Percentiles rank a stretch among this genome's conserved stretches.
Conservation (phyloP, 1,284 basidiomycete genomes). For the Ceratobasidium theobromae region DNA sequence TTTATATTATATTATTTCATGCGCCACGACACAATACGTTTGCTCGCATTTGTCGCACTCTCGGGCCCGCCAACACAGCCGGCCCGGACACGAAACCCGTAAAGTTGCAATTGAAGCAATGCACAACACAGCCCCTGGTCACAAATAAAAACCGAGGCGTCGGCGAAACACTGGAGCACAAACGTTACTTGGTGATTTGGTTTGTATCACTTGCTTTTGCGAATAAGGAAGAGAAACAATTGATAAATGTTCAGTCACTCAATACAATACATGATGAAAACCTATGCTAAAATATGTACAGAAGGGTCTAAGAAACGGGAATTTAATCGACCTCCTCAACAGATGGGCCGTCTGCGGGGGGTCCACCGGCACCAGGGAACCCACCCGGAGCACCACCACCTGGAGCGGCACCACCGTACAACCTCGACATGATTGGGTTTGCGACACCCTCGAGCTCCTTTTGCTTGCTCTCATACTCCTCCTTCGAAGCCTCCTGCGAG, state of each 20-base stretch:
- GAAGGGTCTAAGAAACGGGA: conserved; percentile 23
- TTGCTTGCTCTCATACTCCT: conserved; percentile 94
- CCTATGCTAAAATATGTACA: conserved; percentile 19
- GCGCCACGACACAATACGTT: no score
- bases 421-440: conserved; percentile 94
- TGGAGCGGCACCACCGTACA: conserved; percentile 73
- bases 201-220: neutral
- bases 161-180: no score
- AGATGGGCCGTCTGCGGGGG: conserved; percentile 75
- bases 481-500: conserved; percentile 89
- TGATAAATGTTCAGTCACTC: conserved; percentile 9
- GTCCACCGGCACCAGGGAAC: conserved; percentile 44
- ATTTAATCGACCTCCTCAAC: conserved; percentile 74
- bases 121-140: neutral
- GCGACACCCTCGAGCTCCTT: conserved; percentile 92
- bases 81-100: no score
- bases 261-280: conserved; percentile 26
- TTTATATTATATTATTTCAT: no score
- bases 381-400: conserved; percentile 43
- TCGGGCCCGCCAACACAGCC: neutral
- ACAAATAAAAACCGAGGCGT: neutral
- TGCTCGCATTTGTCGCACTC: neutral
- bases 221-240: conserved; percentile 6
- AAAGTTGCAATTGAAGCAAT: no score
- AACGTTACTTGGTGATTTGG: no score